Evolutionary conservation across 106 monocot species (phyloP), one percentile per base, ranked within the genome.

Genomic region (Agapanthus africanus): DNA sequence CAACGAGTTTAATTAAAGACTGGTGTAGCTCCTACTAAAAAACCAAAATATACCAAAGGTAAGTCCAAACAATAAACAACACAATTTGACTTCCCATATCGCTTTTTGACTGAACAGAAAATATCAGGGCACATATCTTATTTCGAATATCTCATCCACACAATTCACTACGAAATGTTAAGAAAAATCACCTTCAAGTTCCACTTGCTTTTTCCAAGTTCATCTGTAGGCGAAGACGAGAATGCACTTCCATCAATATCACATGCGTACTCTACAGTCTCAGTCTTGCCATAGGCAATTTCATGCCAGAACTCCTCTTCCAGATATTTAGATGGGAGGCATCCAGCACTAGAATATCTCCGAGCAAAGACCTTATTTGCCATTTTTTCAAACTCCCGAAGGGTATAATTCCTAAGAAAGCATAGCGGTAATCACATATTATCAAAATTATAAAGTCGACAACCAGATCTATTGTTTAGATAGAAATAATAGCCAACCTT

Each of bases 191-290:
- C 93, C 88, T 88, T 88, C 80, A 93, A 75, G 74, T 93, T 93
- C 88, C 93, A 93, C 32, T 81, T 85, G 74, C 88, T 88, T 77
- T 79, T 76, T 63, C 93, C 93, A 62, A 93, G 93, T 73, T 77
- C 84, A 71, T 93, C 93, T 54, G 25, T 78, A 50, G 77, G 75
- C 33, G 86, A 90, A 46, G 89, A 79, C 32, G 93, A 93, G 71
- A 93, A 93, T 13, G 90, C 93, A 79, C 89, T 93, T 18, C 90
- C 93, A 78, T 93, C 93, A 80, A 93, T 72, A 72, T 90, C 93
- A 76, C 93, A 87, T 25, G 89, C 93, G 78, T 93, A 93, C 47
- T 93, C 90, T 46, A 93, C 90, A 62, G 44, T 77, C 26, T 87
- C 90, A 59, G 81, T 81, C 70, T 86, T 93, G 40, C 90, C 87